phyloP scores from a whole-genome alignment of 305 asterid genomes.

The Plantago lanceolata region DNA sequence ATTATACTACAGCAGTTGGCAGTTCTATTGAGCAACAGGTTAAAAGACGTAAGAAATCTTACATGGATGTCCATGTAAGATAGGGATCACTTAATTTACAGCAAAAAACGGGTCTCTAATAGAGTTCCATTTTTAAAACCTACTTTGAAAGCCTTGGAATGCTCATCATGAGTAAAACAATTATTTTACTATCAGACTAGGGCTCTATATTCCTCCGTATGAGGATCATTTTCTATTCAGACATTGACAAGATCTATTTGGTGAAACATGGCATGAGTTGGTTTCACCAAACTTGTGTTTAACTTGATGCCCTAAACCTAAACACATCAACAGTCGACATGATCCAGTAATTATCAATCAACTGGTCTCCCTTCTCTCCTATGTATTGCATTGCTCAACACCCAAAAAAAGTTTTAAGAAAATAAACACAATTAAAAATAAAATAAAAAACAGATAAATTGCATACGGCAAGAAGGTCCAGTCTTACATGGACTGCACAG shows the following conservation, averaged over 20 bases:
- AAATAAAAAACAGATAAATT: background rate
- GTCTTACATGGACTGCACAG: conserved; percentile 95
- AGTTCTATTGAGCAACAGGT: background rate
- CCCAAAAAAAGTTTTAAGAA: no score
- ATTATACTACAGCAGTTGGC: background rate
- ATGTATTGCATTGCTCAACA: background rate
- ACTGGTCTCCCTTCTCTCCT: background rate
- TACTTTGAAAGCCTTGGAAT: background rate
- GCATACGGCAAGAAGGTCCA: conserved; percentile 8
- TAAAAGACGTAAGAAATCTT: background rate
- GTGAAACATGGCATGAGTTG: background rate
- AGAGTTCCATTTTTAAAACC: background rate
- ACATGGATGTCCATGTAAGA: background rate
- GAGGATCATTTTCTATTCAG: background rate
- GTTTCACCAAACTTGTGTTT: background rate
- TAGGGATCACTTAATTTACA: conserved; percentile 8
- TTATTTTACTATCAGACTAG: no score
- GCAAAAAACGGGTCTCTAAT: background rate
- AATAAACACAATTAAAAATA: no score
- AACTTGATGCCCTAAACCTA: background rate
- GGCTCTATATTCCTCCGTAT: background rate
- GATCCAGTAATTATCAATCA: background rate
- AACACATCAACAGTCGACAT: background rate
- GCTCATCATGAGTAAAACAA: background rate
- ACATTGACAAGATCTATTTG: no score